Conservation (phyloP, 768 basidiomycete genomes). For the Russula dissimulans region DNA sequence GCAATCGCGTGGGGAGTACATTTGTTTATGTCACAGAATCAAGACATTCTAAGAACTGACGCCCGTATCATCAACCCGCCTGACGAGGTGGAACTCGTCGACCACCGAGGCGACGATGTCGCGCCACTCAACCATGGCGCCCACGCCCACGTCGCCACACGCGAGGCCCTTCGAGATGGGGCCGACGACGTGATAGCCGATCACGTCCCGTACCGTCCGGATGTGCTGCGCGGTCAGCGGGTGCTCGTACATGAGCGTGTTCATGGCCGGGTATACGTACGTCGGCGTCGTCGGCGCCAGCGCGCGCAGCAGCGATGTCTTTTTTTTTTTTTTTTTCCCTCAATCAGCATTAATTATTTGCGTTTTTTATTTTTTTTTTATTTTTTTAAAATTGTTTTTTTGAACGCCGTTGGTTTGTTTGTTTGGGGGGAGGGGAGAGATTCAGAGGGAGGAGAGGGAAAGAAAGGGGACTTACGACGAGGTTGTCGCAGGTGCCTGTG, state of each 20-base stretch:
- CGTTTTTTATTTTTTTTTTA: too few species aligned
- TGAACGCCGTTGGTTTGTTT: too few species aligned
- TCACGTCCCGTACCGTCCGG: constrained; percentile 58
- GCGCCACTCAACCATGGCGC: constrained; percentile 95
- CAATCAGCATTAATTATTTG: too few species aligned
- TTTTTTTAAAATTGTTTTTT: neutral
- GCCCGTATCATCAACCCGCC: neutral
- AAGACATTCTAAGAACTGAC: neutral
- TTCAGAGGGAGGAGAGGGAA: neutral
- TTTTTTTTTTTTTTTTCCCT: too few species aligned
- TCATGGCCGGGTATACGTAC: constrained; percentile 96
- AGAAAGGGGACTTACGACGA: constrained; percentile 43
- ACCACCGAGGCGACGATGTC: constrained; percentile 76
- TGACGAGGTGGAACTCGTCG: constrained; percentile 34
- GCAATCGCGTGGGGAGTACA: neutral
- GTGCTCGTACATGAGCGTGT: constrained; percentile 95
- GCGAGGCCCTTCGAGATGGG: constrained; percentile 85
- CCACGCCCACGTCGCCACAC: constrained; percentile 88
- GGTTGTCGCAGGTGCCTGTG: constrained; percentile 81
- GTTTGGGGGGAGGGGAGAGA: neutral
- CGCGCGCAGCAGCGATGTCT: constrained; percentile 80
- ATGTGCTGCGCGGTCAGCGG: constrained; percentile 84
- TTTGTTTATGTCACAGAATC: neutral
- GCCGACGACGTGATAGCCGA: constrained; percentile 74
- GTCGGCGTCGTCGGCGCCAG: constrained; percentile 77